Base-by-base conservation (phyloP, 2,329 filamentous ascomycete genomes). In the Neodidymelliopsis sp. region DNA sequence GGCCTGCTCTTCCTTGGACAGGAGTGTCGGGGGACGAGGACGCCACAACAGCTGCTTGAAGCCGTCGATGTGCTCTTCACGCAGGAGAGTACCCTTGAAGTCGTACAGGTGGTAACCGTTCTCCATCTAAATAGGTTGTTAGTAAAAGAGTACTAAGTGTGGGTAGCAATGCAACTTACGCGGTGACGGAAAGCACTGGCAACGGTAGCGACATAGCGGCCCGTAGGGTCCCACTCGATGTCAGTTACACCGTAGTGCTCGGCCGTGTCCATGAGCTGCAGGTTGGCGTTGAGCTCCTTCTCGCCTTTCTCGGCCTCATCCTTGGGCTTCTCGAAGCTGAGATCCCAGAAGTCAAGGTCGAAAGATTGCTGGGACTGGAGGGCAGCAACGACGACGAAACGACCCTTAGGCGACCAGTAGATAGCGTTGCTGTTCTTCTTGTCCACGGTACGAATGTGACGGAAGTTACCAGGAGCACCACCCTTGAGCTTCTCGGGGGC, bases 371-470 rank as follows among this genome's bases (percentile, higher is more conserved):
- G 87, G 67, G 92, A 97, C 75, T 90, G 86, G 42, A 99, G 90
- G 9, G 94, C 95, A 43, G 91, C 94, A 45, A 99, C 86, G 35
- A 97, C 87, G 27, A 97, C 93, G 69, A 99, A 99, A 37, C 94
- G 88, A 43, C 94, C 94, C 74, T 88, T 90, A 18, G 94, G 94
- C 15, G 91, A 96, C 94, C 94, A 99, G 85, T 97, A 97, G 70
- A 99, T 99, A 59, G 90, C 92, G 71, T 99, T 99, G 84, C 89
- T 96, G 78, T 95, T 97, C 86, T 97, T 97, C 86, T 97, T 97
- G 67, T 99, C 94, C 46, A 96, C 81, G 7, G 92, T 97, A 57
- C 91, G 87, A 61, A 97, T 87, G 72, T 95, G 90, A 81, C 93
- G 95, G 84, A 97, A 99, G 81, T 96, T 97, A 57, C 94, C 94